phyloP scores from a whole-genome alignment of 306 rosid genomes.

The Pyrus communis region DNA sequence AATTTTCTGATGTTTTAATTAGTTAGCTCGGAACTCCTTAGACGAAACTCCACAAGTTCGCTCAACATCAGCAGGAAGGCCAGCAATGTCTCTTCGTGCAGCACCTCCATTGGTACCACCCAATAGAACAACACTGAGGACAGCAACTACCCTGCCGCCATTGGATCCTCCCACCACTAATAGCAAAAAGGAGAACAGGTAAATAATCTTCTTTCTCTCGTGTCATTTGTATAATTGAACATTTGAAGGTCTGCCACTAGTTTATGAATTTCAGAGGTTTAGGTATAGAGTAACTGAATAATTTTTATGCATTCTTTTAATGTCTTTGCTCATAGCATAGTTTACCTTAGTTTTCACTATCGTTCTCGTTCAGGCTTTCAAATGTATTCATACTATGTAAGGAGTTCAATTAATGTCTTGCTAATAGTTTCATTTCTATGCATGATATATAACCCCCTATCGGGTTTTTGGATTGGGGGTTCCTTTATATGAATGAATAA shows the following conservation, averaged over 20 bases:
- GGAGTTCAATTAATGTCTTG: not conserved
- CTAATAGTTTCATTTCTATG: not conserved
- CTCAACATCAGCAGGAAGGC: constrained; percentile 47
- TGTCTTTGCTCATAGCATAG: not conserved
- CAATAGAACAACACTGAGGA: constrained; percentile 36
- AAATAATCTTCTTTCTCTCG: not conserved
- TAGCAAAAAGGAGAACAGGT: constrained; percentile 56
- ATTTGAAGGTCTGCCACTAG: not conserved
- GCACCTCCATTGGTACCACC: constrained; percentile 44
- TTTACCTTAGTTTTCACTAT: not conserved
- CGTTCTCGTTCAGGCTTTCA: not conserved
- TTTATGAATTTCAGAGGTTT: not conserved
- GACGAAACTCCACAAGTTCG: constrained; percentile 43
- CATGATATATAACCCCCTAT: too few species aligned
- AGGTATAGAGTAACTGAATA: not conserved
- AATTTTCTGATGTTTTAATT: constrained; percentile 13
- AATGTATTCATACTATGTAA: not conserved
- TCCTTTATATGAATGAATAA: not conserved
- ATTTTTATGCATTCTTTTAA: not conserved
- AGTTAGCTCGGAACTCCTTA: constrained; percentile 47
- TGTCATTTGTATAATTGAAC: not conserved
- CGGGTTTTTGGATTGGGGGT: too few species aligned
- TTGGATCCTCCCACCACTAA: constrained; percentile 42
- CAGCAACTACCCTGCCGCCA: constrained; percentile 50
- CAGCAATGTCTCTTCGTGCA: constrained; percentile 33